Percentiles rank a stretch among this genome's conserved stretches.
Evolutionary conservation across 495 filamentous ascomycete species (phyloP).

Genomic region (Penicillium atrosanguineum): DNA sequence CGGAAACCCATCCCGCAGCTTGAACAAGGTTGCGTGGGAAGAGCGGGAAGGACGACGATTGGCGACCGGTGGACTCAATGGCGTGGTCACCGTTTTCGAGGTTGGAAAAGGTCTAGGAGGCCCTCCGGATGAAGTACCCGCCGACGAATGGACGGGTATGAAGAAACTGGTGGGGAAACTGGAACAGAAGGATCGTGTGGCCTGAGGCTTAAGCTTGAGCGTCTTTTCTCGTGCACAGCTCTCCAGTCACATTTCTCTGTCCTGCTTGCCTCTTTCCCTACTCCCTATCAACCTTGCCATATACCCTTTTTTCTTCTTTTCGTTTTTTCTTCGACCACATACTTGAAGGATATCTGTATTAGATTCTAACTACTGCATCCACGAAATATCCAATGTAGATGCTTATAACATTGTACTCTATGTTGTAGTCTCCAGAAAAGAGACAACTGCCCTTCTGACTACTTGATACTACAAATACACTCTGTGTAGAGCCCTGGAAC

Average conservation of each 20-base stretch:
- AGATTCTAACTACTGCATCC: neutral
- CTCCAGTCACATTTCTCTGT: slow-evolving; percentile 3
- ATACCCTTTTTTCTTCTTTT: slow-evolving; percentile 32
- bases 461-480: no score
- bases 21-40: slow-evolving; percentile 96
- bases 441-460: no score
- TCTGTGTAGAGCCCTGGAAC: no score
- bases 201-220: slow-evolving; percentile 21
- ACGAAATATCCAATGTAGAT: neutral
- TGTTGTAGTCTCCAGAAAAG: no score
- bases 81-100: slow-evolving; percentile 88
- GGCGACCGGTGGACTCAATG: slow-evolving; percentile 87
- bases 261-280: slow-evolving; percentile 9
- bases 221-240: neutral
- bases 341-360: slow-evolving; percentile 17
- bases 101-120: slow-evolving; percentile 83
- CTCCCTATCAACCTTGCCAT: slow-evolving; percentile 22
- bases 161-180: slow-evolving; percentile 78
- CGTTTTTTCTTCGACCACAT: slow-evolving; percentile 22
- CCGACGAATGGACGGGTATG: slow-evolving; percentile 87
- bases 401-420: no score
- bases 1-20: slow-evolving; percentile 62
- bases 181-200: slow-evolving; percentile 48
- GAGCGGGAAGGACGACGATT: slow-evolving; percentile 78
- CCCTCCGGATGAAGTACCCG: slow-evolving; percentile 65